Evolutionary conservation across 2,329 filamentous ascomycete species (phyloP), one percentile per base, ranked within the genome.

Genomic region (Cercospora beticola): DNA sequence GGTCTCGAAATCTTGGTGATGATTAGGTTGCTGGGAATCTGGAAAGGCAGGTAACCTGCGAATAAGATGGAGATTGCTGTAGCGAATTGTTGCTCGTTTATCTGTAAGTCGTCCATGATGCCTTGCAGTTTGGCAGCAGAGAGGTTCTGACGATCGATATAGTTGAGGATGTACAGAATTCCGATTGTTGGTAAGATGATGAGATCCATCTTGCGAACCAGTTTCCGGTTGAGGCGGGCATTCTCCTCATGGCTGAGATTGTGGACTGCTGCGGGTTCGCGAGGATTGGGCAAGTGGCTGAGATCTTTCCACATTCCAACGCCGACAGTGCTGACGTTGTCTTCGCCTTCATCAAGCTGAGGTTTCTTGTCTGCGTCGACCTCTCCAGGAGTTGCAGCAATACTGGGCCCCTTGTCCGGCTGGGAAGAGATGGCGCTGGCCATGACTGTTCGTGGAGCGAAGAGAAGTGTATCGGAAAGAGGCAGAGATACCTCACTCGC

Each of bases 11-110:
- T 56, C 14, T 60, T 57, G 21, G 59, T 66, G 46, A 69, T 33
- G 8, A 64, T 31, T 4, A 69, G 62, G 21, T 69, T 69, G 36
- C 62, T 66, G 4, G 59, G 67, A 26, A 66, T 66, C 5, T 66
- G 67, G 5, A 52, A 46, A 14, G 56, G 62, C 3, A 64, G 21
- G 16, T 64, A 69, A 1, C 62, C 71, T n/a, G 78, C 79, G 28
- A 80, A 72, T 36, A 72, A 70, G 40, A 80, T 73, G 1, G 79
- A 80, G 56, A 79, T 74, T n/a, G 74, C 73, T 23, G 68, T 68
- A n/a, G 68, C 63, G 26, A 70, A 71, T 33, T 71, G 68, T 5
- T 62, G 61, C 21, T 60, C 49, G 14, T 59, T 66, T 43, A 71
- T 49, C 5, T 64, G 33, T 8, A 73, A 52, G 36, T 70, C 69